Conservation (phyloP, 2,329 filamentous ascomycete species). For the Elsinoe ampelina region DNA sequence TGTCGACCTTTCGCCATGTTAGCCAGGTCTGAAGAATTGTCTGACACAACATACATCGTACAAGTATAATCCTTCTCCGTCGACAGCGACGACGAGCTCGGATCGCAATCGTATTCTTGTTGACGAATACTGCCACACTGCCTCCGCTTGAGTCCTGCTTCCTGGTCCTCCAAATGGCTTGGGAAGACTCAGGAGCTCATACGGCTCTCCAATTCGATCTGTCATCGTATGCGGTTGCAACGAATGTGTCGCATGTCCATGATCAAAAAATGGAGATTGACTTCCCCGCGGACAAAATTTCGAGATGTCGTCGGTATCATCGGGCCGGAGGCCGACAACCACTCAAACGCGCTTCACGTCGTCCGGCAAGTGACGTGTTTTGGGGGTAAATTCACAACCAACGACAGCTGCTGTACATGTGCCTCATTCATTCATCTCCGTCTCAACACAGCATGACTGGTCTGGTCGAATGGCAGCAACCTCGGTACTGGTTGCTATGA, state of each 20-base stretch:
- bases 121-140: constrained; percentile 46
- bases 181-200: constrained; percentile 36
- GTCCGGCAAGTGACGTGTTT: constrained; percentile 2
- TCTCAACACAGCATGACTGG: background rate
- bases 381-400: background rate
- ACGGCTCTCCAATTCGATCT: constrained; percentile 25
- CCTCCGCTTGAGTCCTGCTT: constrained; percentile 33
- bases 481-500: constrained; percentile 13
- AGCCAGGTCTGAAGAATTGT: background rate
- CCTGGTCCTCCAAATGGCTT: constrained; percentile 32
- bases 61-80: constrained; percentile 53
- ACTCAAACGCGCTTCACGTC: constrained; percentile 3
- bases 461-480: background rate
- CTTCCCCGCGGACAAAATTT: background rate
- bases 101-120: constrained; percentile 53
- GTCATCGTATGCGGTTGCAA: background rate
- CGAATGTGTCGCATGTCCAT: background rate
- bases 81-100: constrained; percentile 50
- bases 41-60: constrained; percentile 45
- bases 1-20: constrained; percentile 43
- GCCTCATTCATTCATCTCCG: background rate
- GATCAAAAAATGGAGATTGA: background rate
- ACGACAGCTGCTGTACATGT: background rate
- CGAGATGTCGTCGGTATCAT: constrained; percentile 6
- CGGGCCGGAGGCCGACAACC: background rate